Percentiles rank a stretch among this genome's conserved stretches.
Conservation (phyloP, 148 eudicot genomes). For the Vaccinium darrowii region DNA sequence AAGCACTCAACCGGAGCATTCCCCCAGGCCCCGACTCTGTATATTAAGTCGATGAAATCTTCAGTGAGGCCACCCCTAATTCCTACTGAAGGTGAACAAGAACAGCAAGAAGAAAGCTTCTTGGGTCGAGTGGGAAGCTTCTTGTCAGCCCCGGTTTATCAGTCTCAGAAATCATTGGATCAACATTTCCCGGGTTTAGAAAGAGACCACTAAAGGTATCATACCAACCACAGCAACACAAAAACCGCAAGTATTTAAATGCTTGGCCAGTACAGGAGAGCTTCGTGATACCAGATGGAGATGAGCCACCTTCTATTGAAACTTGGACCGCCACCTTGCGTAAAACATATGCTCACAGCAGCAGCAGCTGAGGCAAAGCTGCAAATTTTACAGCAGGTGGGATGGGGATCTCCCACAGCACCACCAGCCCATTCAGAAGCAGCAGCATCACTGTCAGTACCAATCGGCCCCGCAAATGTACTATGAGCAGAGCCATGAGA, state of each 20-base stretch:
- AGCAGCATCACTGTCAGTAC: constrained; percentile 64
- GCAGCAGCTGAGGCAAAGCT: constrained; percentile 78
- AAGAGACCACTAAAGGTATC: constrained; percentile 30
- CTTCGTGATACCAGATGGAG: constrained; percentile 75
- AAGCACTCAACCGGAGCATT: no score
- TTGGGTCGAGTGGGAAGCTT: no score
- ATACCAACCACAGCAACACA: no score
- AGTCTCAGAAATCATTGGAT: no score
- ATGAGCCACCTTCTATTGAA: constrained; percentile 80
- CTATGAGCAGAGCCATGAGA: constrained; percentile 71
- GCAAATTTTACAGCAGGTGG: constrained; percentile 59
- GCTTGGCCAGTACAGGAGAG: constrained; percentile 84
- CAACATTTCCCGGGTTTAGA: no score
- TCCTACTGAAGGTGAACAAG: no score
- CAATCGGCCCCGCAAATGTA: constrained; percentile 61
- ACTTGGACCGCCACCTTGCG: constrained; percentile 72
- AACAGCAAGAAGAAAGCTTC: no score
- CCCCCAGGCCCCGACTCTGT: no score
- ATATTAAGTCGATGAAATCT: no score
- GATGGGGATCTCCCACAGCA: constrained; percentile 53
- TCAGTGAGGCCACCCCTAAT: no score
- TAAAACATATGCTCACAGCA: constrained; percentile 56
- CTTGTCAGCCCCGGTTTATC: no score
- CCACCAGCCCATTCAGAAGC: constrained; percentile 41
- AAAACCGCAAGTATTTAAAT: constrained; percentile 31